These are phyloP conservation scores for Escovopsis weberi DNA, from an alignment of 2,329 filamentous ascomycete genomes.

Conservation along the genomic window DNA sequence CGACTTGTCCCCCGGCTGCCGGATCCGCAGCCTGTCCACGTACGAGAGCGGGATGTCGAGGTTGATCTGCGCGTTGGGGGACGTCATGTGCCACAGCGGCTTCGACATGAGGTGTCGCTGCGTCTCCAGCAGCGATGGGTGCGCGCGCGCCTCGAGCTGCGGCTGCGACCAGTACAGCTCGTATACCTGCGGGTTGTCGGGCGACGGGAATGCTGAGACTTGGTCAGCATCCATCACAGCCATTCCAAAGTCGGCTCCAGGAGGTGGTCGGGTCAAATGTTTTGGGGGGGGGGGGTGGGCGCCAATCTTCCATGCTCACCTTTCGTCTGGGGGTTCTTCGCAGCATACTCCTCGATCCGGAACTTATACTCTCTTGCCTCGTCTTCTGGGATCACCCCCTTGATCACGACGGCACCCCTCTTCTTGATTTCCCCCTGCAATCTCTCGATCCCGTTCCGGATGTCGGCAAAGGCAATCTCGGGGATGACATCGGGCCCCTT, in stretches of 20 bases:
- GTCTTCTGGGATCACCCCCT: slow-evolving; percentile 46
- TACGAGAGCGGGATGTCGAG: slow-evolving; percentile 46
- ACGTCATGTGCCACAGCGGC: slow-evolving; percentile 42
- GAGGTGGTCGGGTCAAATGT: not conserved
- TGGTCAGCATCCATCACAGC: not conserved
- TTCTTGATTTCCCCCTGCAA: slow-evolving; percentile 38
- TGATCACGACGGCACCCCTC: slow-evolving; percentile 48
- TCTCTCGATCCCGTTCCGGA: slow-evolving; percentile 23
- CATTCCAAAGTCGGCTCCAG: no score
- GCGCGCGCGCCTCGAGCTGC: slow-evolving; percentile 52
- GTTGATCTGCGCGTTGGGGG: slow-evolving; percentile 32
- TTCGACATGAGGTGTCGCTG: slow-evolving; percentile 46
- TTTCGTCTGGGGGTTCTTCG: slow-evolving; percentile 44
- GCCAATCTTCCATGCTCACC: slow-evolving; percentile 17
- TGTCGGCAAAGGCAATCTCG: slow-evolving; percentile 30
- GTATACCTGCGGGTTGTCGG: slow-evolving; percentile 51
- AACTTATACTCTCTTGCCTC: slow-evolving; percentile 52
- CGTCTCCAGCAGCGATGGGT: slow-evolving; percentile 46
- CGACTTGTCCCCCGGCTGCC: slow-evolving; percentile 52
- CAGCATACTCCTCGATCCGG: slow-evolving; percentile 49
- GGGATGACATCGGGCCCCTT: slow-evolving; percentile 37
- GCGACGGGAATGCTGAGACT: slow-evolving; percentile 43
- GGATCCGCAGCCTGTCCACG: slow-evolving; percentile 57
- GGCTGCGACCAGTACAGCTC: slow-evolving; percentile 63
- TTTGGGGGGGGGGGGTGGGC: no score